Percentiles rank a stretch among this genome's conserved stretches.
These are phyloP conservation scores for Globisporangium cylindrosporum DNA, from an alignment of 352 stramenopile genomes.

Conservation along the genomic window DNA sequence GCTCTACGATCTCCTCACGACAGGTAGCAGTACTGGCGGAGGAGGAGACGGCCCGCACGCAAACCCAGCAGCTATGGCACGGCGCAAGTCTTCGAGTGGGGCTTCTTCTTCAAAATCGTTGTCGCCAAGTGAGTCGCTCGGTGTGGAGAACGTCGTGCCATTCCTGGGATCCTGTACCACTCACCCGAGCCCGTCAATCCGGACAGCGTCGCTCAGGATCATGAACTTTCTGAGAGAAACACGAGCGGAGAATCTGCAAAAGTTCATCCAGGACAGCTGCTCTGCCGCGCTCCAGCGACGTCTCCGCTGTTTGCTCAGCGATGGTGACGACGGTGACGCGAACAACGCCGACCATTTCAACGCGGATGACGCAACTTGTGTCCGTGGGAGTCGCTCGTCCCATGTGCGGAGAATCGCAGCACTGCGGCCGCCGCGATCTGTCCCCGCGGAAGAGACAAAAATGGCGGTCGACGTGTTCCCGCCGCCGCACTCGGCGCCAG, in stretches of 20 bases:
- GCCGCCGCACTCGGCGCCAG: conserved; percentile 63
- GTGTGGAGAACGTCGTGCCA: conserved; percentile 65
- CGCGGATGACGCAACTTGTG: conserved; percentile 47
- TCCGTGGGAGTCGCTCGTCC: conserved; percentile 66
- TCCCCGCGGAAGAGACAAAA: conserved; percentile 64
- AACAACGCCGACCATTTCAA: conserved; percentile 61
- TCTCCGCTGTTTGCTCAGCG: conserved; percentile 45
- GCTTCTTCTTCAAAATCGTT: conserved; percentile 17
- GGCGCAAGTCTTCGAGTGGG: conserved; percentile 33
- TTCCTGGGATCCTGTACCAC: conserved; percentile 66
- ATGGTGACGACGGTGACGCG: conserved; percentile 31
- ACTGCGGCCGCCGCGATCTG: conserved; percentile 55
- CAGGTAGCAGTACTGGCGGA: conserved; percentile 10
- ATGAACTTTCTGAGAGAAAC: conserved; percentile 39
- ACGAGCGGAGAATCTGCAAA: conserved; percentile 30
- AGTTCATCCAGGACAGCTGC: conserved; percentile 55
- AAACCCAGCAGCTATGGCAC: background rate
- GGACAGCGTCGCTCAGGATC: conserved; percentile 36
- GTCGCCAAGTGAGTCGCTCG: conserved; percentile 35
- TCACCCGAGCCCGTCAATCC: conserved; percentile 52
- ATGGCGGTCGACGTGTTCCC: conserved; percentile 62
- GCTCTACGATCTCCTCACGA: conserved; percentile 45
- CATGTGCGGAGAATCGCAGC: conserved; percentile 72
- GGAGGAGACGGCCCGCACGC: background rate
- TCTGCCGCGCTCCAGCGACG: conserved; percentile 56